Conservation (phyloP, 2,329 filamentous ascomycete species). For the Ophiostoma angusticollis region DNA sequence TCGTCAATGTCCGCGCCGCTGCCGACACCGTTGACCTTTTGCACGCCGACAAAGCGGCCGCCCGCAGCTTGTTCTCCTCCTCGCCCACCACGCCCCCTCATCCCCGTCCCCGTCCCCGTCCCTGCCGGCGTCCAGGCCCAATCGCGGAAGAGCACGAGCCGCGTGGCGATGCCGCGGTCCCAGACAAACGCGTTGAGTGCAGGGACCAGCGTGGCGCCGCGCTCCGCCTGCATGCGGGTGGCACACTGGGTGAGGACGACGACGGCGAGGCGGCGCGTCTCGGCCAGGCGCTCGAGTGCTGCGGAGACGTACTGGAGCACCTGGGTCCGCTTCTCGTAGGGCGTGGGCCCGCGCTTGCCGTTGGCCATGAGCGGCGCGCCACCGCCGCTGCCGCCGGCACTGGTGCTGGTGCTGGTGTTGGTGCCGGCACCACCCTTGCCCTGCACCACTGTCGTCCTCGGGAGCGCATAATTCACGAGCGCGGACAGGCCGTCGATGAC, state of each 20-base stretch:
- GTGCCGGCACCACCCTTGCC: too few species aligned
- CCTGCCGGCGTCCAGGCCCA: constrained; percentile 39
- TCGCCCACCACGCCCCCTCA: too few species aligned
- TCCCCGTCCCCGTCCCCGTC: not conserved
- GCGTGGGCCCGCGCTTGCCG: constrained; percentile 9
- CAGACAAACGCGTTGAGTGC: constrained; percentile 64
- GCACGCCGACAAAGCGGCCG: constrained; percentile 47
- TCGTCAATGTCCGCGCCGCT: constrained; percentile 27
- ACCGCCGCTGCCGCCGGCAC: too few species aligned
- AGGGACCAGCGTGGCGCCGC: constrained; percentile 57
- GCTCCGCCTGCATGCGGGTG: constrained; percentile 61
- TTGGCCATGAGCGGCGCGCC: constrained; percentile 11
- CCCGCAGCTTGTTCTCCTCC: constrained; percentile 30
- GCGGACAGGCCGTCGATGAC: constrained; percentile 69
- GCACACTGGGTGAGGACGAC: constrained; percentile 68
- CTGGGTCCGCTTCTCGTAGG: constrained; percentile 23
- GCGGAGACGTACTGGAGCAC: constrained; percentile 52
- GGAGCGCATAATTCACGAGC: constrained; percentile 65
- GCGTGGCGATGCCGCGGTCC: constrained; percentile 64
- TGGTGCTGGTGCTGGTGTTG: too few species aligned
- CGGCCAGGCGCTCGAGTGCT: constrained; percentile 62
- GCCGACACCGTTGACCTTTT: constrained; percentile 48
- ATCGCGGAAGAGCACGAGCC: constrained; percentile 69
- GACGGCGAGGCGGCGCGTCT: constrained; percentile 58
- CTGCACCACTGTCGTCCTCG: constrained; percentile 37